Base-by-base conservation (phyloP, 1,139 yeast species). In the Scheffersomyces segobiensis region DNA sequence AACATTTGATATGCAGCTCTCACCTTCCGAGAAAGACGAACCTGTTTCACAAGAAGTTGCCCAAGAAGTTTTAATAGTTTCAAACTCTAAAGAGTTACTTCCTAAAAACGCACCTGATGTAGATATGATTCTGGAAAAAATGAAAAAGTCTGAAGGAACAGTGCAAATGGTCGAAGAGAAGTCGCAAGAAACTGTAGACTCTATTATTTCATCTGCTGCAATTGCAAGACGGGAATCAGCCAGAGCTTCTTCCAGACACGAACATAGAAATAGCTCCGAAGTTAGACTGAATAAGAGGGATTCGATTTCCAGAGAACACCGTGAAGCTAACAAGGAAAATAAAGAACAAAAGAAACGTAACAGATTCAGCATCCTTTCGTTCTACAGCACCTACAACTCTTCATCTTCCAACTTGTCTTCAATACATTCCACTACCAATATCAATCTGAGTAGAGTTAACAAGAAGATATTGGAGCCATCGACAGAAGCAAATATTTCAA, bases 351-450 rank as follows among this genome's bases (percentile, higher is more conserved):
- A 79, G 67, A 82, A 79, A 65, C 75, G 77, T 53, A 81, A 81
- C 65, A 67, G 88, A 62, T 84, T 84, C 67, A 83, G 87, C 70
- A 70, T 84, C 60, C 75, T 85, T 53, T 82, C 86, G 3, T 82
- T 85, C 65, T 84, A 84, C 70, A 73, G 77, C 55, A 72, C 71
- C 51, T 76, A 77, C 60, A 72, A 71, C 58, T 62, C 71, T 3
- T 71, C 78, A 10, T 60, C 68, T 4, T 61, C 67, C 49, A 68
- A 63, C 51, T 54, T 67, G 26, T 55, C 68, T 17, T 52, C 65
- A 2, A 52, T 60, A 2, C 24, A 21, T 21, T 20, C 21, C n/a
- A 20, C 14, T n/a, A 48, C 50, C 24, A 48, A 48, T 21, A 48
- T 12, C 18, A 48, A 20, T 48, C 21, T 24, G 17, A 48, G 12